Base-by-base conservation (phyloP, 345 rosid genomes). In the Linum tenue region DNA sequence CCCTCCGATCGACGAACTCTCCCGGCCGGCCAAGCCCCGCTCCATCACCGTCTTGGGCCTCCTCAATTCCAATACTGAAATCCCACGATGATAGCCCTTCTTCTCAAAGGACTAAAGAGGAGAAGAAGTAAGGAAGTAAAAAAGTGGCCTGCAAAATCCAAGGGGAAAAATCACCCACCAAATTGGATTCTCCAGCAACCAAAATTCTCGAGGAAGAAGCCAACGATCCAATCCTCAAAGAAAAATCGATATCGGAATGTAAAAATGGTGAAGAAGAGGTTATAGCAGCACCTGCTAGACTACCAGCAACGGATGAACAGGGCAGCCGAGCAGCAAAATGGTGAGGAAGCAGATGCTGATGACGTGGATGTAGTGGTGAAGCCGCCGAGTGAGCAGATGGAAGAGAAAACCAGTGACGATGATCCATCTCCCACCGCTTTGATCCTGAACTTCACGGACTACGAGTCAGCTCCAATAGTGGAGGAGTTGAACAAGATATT, bases 401-500 rank as follows among this genome's bases (percentile, higher is more conserved):
- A 66, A 36, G 76, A 64, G 59, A 68, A 69, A 69, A n/a, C 56
- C 31, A 66, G 74, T 59, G 82, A 75, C 59, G 31, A 22, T 22
- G 31, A 22, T 22, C 11, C 39, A 38, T 72, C 69, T 17, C 76
- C 77, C 9, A 82, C 86, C n/a, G 81, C 88, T 14, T 68, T 86
- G 74, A 73, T 80, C 75, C 73, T 86, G 64, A 83, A 82, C 64
- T 83, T 84, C 69, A 69, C 81, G 2, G 73, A 74, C 70, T 53
- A 74, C 59, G 78, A 72, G 64, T 79, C 82, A 0, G 73, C 82
- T 67, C 87, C 90, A 7, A 67, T 82, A 0, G 73, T 65, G 58
- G 74, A 74, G 42, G 73, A 77, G 7, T 68, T 89, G 79, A 82
- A 81, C 68, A 67, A 68, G 70, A 83, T 83, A 67, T 86, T 86